Conservation (phyloP, 768 basidiomycete species). For the Coprinellus micaceus region DNA sequence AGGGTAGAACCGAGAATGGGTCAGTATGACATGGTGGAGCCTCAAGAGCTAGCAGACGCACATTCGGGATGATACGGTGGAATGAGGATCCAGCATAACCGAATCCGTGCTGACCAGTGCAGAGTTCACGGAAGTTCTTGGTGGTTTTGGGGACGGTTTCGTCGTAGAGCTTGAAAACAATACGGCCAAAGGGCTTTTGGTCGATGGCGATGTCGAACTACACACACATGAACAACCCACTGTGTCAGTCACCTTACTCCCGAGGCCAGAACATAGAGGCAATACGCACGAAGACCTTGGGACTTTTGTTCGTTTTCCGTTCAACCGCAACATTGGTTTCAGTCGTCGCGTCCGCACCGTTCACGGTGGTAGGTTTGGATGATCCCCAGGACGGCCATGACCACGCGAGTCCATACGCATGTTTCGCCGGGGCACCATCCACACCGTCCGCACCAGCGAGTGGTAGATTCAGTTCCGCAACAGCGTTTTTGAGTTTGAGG, state of each 20-base stretch:
- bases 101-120: conserved; percentile 61
- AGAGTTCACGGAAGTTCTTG: conserved; percentile 77
- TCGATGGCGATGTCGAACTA: conserved; percentile 69
- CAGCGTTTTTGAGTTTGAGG: conserved; percentile 13
- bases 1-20: background rate
- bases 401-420: background rate
- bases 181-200: conserved; percentile 56
- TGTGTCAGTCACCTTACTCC: background rate
- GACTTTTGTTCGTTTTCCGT: conserved; percentile 1
- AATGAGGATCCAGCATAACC: conserved; percentile 69
- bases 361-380: background rate
- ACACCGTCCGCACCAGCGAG: background rate
- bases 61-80: conserved; percentile 71
- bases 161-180: conserved; percentile 83
- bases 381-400: conserved; percentile 2
- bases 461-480: conserved; percentile 11
- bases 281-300: conserved; percentile 13
- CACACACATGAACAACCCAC: too few species aligned
- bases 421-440: too few species aligned
- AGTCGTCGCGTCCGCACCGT: background rate
- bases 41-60: conserved; percentile 24
- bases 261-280: background rate
- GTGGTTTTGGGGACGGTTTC: conserved; percentile 78
- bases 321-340: background rate
- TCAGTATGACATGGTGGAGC: background rate